Conservation (phyloP, 495 filamentous ascomycete genomes). For the Monascus purpureus region DNA sequence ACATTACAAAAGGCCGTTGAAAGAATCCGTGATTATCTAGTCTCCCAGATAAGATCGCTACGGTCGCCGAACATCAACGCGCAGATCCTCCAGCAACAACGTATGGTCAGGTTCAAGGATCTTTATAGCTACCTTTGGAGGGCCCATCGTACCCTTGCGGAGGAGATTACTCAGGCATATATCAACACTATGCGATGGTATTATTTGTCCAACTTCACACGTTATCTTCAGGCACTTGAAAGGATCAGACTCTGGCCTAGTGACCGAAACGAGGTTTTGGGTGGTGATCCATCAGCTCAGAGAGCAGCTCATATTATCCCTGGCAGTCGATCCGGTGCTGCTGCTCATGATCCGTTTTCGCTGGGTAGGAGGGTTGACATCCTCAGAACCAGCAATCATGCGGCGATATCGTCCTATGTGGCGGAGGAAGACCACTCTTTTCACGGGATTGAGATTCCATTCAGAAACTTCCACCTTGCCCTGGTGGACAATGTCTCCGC, state of each 20-base stretch:
- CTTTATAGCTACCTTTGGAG: constrained; percentile 70
- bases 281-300: constrained; percentile 55
- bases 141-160: constrained; percentile 63
- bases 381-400: constrained; percentile 51
- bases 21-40: constrained; percentile 84
- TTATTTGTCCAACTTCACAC: constrained; percentile 79
- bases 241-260: constrained; percentile 71
- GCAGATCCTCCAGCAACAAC: constrained; percentile 86
- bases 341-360: constrained; percentile 75
- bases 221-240: constrained; percentile 69
- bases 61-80: constrained; percentile 91
- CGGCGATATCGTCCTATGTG: constrained; percentile 64
- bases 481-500: constrained; percentile 87
- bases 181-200: constrained; percentile 99
- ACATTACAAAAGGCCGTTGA: constrained; percentile 58
- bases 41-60: constrained; percentile 82
- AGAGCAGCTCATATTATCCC: constrained; percentile 32
- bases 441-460: constrained; percentile 80
- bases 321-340: constrained; percentile 31
- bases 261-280: constrained; percentile 76
- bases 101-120: constrained; percentile 75
- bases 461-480: constrained; percentile 87
- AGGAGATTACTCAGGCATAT: constrained; percentile 85
- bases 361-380: constrained; percentile 74
- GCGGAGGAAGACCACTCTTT: constrained; percentile 76